Evolutionary conservation across 306 rosid species (phyloP), one percentile per base, ranked within the genome.

Genomic region (Cucumis hystrix): DNA sequence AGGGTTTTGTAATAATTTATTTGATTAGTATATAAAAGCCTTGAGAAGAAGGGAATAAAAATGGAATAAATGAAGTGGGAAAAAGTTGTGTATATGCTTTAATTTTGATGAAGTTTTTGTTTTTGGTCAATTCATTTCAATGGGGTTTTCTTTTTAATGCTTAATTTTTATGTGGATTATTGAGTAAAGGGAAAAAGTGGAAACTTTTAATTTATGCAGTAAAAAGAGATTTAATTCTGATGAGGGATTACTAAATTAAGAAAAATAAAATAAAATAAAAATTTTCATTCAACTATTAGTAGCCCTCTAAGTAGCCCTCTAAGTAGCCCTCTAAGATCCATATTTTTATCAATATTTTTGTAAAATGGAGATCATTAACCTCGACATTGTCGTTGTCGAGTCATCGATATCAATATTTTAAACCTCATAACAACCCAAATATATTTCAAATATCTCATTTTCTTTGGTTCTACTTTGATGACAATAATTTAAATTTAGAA

Each of bases 371-470:
- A 28, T 28, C 0, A 47, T 6, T 28, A 3, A 47, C 6, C 1
- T 12, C 6, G 6, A 12, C 5, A 3, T 47, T 47, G 16, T 12
- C 0, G 6, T 43, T 43, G 0, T 43, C 2, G 17, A 11, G 15
- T 12, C 0, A 47, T 47, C 6, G 3, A 13, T 47, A 47, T 1
- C 12, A 9, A 41, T 41, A 41, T 41, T 41, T 41, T 41, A 41
- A 41, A 41, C 47, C 47, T 9, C 0, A 12, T 41, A 41, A 69
- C 75, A 43, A 69, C 12, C 33, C 33, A 55, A n/a, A 74, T 74
- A 73, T 74, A 74, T 74, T 75, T 67, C 78, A 75, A 75, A 75
- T n/a, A 75, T 75, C 67, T 39, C n/a, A 20, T 75, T 75, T 75
- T 58, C 23, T 39, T 45, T 43, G 10, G 28, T 58, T 75, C 35